phyloP scores from a whole-genome alignment of 1,139 yeast species.

The Geotrichum citri-aurantii region DNA sequence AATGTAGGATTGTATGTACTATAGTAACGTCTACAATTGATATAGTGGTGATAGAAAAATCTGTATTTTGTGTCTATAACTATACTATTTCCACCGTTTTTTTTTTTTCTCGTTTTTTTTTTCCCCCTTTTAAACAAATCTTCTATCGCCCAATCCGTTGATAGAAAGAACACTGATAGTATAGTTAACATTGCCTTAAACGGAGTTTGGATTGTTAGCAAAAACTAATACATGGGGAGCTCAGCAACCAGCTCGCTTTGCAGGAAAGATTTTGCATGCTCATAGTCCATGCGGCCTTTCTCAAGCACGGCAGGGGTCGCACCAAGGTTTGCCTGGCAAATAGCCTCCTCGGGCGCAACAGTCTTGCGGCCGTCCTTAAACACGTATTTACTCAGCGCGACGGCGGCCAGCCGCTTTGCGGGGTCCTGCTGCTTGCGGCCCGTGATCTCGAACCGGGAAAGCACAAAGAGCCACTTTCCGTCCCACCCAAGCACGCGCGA shows the following conservation, averaged over 20 bases:
- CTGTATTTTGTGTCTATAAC: no score
- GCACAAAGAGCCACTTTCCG: conserved; percentile 72
- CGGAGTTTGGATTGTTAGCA: no score
- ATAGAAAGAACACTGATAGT: no score
- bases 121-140: no score
- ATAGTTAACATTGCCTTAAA: no score
- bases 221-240: background rate
- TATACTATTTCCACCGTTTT: no score
- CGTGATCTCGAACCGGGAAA: conserved; percentile 49
- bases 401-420: conserved; percentile 44
- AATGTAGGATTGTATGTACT: no score
- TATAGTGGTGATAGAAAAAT: no score
- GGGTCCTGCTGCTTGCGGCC: background rate
- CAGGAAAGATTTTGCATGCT: conserved; percentile 35
- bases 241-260: conserved; percentile 35
- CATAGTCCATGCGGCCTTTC: conserved; percentile 39
- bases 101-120: no score
- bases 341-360: conserved; percentile 55
- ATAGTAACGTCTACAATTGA: no score
- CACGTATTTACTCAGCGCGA: conserved; percentile 72
- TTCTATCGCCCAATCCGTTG: no score
- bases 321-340: conserved; percentile 46
- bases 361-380: conserved; percentile 70
- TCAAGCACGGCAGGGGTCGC: conserved; percentile 48
- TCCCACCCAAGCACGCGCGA: conserved; percentile 78